Conservation (phyloP, 1,139 yeast genomes). For the Kodamaea anthophila region DNA sequence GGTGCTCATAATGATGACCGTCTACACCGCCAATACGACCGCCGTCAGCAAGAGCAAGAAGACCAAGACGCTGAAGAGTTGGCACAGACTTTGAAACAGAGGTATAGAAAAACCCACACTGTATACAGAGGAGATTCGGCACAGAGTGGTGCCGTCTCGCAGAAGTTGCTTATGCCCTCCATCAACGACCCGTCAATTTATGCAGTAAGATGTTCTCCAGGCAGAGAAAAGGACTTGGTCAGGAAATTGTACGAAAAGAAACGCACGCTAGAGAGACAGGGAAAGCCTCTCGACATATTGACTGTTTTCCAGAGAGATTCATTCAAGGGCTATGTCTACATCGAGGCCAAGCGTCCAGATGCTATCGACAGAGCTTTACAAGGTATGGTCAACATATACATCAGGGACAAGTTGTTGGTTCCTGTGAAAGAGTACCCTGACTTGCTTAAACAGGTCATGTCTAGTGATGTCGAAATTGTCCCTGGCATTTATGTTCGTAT, state of each 20-base stretch:
- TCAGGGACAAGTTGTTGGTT: slow-evolving; percentile 68
- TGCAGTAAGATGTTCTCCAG: slow-evolving; percentile 91
- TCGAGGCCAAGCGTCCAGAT: slow-evolving; percentile 90
- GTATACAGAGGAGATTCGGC: slow-evolving; percentile 81
- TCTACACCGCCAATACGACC: slow-evolving; percentile 86
- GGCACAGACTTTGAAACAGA: slow-evolving; percentile 87
- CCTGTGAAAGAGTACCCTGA: slow-evolving; percentile 97
- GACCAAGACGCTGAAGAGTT: slow-evolving; percentile 94
- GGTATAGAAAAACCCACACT: slow-evolving; percentile 83
- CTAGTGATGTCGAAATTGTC: slow-evolving; percentile 78
- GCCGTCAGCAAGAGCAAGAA: slow-evolving; percentile 80
- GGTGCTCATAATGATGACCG: slow-evolving; percentile 54
- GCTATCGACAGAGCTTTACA: slow-evolving; percentile 84
- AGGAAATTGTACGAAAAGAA: slow-evolving; percentile 79
- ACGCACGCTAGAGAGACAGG: slow-evolving; percentile 57
- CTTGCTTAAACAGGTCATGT: slow-evolving; percentile 80
- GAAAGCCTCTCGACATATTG: slow-evolving; percentile 62
- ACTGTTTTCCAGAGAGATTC: slow-evolving; percentile 96
- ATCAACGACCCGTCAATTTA: slow-evolving; percentile 95
- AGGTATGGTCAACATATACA: slow-evolving; percentile 83
- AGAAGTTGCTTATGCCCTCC: slow-evolving; percentile 86
- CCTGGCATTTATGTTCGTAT: slow-evolving; percentile 93
- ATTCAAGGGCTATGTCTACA: slow-evolving; percentile 83
- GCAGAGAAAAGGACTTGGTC: slow-evolving; percentile 88
- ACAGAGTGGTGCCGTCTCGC: slow-evolving; percentile 78